Evolutionary conservation across 2,329 filamentous ascomycete species (phyloP).

Genomic region (Colletotrichum viniferum): DNA sequence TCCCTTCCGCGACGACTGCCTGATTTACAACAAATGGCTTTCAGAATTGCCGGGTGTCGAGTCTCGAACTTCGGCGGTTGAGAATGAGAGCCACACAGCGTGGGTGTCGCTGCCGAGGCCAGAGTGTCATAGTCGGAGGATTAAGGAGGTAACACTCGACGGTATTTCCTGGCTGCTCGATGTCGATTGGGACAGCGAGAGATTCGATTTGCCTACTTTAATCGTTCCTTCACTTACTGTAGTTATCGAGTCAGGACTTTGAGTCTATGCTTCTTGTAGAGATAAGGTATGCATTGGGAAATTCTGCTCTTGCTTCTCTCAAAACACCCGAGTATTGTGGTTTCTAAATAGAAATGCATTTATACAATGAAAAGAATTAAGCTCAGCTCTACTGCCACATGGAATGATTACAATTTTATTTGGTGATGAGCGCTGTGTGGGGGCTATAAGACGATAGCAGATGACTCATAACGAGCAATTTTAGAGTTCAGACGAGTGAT

Average conservation of each 20-base stretch:
- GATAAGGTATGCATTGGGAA: no score
- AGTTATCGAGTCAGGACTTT: neutral
- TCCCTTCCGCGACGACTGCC: neutral
- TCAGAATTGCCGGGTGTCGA: neutral
- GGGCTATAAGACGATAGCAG: neutral
- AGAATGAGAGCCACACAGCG: neutral
- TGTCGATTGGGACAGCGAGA: neutral
- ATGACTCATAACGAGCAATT: neutral
- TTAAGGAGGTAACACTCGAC: neutral
- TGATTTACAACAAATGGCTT: neutral
- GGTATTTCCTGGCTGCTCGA: neutral
- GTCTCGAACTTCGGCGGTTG: neutral
- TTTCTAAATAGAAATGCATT: no score
- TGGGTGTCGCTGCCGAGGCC: neutral
- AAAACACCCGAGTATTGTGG: neutral
- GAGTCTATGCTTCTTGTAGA: neutral
- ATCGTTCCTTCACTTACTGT: neutral
- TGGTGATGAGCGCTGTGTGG: neutral
- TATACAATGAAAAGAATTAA: neutral
- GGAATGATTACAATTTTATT: no score
- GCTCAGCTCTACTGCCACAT: fast-evolving
- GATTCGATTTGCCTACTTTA: neutral
- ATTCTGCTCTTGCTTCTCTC: neutral
- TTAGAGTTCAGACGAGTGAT: neutral
- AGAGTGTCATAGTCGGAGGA: neutral